Conservation (phyloP, 1,284 basidiomycete genomes). For the Schizophyllum amplum region DNA sequence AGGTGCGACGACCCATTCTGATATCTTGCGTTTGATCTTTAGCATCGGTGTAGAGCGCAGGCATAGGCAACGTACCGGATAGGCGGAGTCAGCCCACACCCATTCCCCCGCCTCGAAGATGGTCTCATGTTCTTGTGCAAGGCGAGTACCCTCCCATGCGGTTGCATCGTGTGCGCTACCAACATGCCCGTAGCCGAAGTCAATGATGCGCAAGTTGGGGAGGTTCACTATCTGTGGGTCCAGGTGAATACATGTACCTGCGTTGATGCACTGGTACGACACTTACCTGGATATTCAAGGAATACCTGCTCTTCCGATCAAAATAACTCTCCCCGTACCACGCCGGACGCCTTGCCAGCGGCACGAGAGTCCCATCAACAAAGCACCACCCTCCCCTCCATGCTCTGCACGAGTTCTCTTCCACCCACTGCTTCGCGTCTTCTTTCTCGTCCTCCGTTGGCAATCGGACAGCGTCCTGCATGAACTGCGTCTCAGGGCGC, state of each 20-base stretch:
- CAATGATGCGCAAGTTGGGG: constrained; percentile 23
- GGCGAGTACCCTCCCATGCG: constrained; percentile 17
- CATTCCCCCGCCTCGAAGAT: constrained; percentile 21
- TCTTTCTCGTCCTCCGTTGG: constrained; percentile 12
- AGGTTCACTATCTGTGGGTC: constrained; percentile 14
- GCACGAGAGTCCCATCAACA: constrained; percentile 31
- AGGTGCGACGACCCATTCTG: constrained; percentile 12
- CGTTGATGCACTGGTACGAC: too few relatives aligned
- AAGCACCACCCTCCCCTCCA: constrained; percentile 28
- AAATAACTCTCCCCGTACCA: constrained; percentile 28
- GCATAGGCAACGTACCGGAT: constrained; percentile 17
- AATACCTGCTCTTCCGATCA: constrained; percentile 29
- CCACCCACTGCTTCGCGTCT: constrained; percentile 24
- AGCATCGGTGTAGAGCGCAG: background rate
- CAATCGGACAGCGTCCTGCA: constrained; percentile 5
- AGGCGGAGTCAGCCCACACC: constrained; percentile 29
- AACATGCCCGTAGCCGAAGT: constrained; percentile 20
- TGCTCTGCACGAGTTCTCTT: constrained; percentile 20
- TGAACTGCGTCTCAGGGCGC: background rate
- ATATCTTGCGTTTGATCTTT: background rate
- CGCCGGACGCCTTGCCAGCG: constrained; percentile 22
- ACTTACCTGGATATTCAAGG: constrained; percentile 28
- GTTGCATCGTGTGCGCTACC: constrained; percentile 24
- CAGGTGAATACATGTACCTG: background rate
- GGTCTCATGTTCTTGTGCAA: constrained; percentile 15